Evolutionary conservation across 2,329 filamentous ascomycete genomes (phyloP), one percentile per base, ranked within the genome.

Genomic region (Thermothelomyces thermophilus): DNA sequence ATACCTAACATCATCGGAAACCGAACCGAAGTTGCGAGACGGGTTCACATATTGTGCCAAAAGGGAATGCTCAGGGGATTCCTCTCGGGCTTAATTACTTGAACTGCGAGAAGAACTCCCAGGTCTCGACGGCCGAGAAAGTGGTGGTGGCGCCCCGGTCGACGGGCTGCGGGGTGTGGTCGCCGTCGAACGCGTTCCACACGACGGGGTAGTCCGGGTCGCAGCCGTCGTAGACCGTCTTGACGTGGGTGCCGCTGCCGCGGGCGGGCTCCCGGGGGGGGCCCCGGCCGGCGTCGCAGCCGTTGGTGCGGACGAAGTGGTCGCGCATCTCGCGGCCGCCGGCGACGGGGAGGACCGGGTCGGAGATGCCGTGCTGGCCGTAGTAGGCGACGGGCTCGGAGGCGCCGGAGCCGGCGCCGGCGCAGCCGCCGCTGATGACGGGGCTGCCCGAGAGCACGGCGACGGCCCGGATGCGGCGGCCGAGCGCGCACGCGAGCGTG

Each of bases 401-500:
- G 6, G 52, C 56, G 14, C 53, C 56, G 0, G 26, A 13, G 20
- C 56, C 57, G 5, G 39, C 48, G 6, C 55, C 56, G 14, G 51
- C 56, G 0, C 22, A 13, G 20, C 56, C 57, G 5, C 56, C 56
- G 19, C 44, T 50, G 20, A 58, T 49, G 37, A 30, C 14, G 3
- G 48, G 49, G 20, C 42, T 47, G 1, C 52, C 52, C 0, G 53
- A 56, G 3, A 58, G 26, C 0, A 42, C 53, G 2, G 56, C 65
- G 16, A 74, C 65, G 36, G 68, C 71, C 30, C 67, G 65, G 59
- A 72, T 66, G 40, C 60, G 49, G 34, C 58, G 55, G 11, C 69
- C 64, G 14, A 66, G 65, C 2, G 69, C 64, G 55, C 71, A 74
- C 3, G 71, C 70, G 13, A 73, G 57, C 1, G 66, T 62, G 57